phyloP scores from a whole-genome alignment of 139 green algal genomes.

The Ulvella scutata region DNA sequence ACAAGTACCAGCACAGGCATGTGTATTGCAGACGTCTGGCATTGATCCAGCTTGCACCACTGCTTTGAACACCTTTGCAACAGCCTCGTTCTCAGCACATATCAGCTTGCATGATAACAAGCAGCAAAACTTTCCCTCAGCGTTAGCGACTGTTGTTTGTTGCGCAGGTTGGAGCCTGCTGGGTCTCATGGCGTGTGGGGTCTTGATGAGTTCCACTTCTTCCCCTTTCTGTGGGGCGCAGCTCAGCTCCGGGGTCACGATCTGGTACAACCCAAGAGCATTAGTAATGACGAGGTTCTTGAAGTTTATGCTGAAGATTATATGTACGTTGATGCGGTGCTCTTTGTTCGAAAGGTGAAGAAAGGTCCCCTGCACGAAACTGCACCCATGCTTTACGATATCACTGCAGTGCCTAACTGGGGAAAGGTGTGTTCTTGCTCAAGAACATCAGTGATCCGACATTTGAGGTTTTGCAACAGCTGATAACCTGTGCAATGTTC shows the following conservation, averaged over 20 bases:
- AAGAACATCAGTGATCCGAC: neutral
- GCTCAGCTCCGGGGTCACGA: constrained; percentile 64
- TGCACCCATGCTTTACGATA: constrained; percentile 89
- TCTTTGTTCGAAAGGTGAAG: constrained; percentile 84
- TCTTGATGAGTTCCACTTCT: constrained; percentile 96
- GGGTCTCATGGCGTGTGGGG: constrained; percentile 94
- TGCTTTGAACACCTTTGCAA: too few species aligned
- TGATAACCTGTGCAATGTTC: constrained; percentile 7
- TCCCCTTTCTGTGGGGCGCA: constrained; percentile 87
- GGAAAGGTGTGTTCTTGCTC: constrained; percentile 42
- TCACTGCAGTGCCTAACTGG: constrained; percentile 73
- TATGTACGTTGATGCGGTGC: constrained; percentile 71
- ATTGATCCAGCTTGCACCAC: too few species aligned
- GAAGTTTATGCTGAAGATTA: constrained; percentile 53
- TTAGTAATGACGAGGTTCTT: constrained; percentile 61
- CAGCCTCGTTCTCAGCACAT: too few species aligned
- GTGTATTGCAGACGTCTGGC: too few species aligned
- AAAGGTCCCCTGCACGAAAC: constrained; percentile 84
- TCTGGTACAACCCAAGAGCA: constrained; percentile 57
- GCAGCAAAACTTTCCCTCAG: too few species aligned
- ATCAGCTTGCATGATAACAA: too few species aligned
- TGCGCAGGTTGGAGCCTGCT: constrained; percentile 83
- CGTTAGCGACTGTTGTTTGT: too few species aligned
- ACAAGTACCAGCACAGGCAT: too few species aligned
- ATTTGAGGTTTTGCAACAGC: neutral